Evolutionary conservation across 73 alveolate genomes (phyloP).

Genomic region (Breviolum minutum): DNA sequence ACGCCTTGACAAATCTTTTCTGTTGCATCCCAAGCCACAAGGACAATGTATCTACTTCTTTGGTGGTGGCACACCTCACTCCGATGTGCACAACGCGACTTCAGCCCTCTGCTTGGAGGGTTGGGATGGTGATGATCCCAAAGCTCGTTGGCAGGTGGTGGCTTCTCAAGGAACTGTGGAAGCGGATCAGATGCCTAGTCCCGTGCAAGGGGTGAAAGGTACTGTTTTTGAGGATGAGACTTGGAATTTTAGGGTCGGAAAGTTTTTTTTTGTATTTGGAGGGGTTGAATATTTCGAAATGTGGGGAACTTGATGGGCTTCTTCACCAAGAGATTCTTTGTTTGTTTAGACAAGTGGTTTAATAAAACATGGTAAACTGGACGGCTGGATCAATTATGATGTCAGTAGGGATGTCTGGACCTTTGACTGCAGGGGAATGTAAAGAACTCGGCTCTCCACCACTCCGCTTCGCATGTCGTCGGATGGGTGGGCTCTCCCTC

Average conservation of each 20-base stretch:
- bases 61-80: slow-evolving; percentile 88
- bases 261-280: background rate
- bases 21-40: background rate
- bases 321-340: too few relatives aligned
- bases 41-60: slow-evolving; percentile 42
- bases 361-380: too few relatives aligned
- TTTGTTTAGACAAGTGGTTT: too few relatives aligned
- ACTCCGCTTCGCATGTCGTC: too few relatives aligned
- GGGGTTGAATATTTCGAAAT: background rate
- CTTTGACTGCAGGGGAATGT: too few relatives aligned
- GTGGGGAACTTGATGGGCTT: too few relatives aligned
- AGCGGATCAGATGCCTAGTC: slow-evolving; percentile 44
- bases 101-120: slow-evolving; percentile 48
- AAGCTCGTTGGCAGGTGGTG: slow-evolving; percentile 44
- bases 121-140: slow-evolving; percentile 63
- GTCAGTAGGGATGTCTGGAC: too few relatives aligned
- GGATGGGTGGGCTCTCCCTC: too few relatives aligned
- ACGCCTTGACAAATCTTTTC: too few relatives aligned
- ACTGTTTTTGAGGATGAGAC: slow-evolving; percentile 43
- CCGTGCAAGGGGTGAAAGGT: slow-evolving; percentile 80
- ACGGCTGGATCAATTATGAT: too few relatives aligned
- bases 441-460: too few relatives aligned
- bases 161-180: slow-evolving; percentile 52
- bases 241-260: background rate
- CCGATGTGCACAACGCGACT: slow-evolving; percentile 64